Conservation (phyloP, 2,329 filamentous ascomycete species). For the Phaeomoniella chlamydospora region DNA sequence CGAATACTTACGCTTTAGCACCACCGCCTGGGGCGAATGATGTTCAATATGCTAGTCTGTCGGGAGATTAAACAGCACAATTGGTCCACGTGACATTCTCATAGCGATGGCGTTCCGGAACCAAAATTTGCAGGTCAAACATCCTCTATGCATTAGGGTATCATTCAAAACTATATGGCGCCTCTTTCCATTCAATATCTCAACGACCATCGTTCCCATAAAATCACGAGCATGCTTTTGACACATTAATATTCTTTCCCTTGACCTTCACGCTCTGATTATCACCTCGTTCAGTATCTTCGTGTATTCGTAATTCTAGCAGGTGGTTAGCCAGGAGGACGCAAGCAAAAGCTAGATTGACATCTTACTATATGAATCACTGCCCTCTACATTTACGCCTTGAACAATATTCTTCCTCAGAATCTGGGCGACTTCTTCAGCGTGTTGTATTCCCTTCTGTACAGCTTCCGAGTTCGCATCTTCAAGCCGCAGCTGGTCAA, state of each 20-base stretch:
- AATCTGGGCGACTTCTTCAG: conserved; percentile 68
- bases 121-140: too few relatives aligned
- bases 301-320: conserved; percentile 72
- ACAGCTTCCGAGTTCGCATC: conserved; percentile 43
- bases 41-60: conserved; percentile 70
- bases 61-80: conserved; percentile 52
- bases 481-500: conserved; percentile 52
- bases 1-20: conserved; percentile 40
- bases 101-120: too few relatives aligned
- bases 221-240: conserved; percentile 24
- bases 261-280: conserved; percentile 76
- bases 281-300: conserved; percentile 80
- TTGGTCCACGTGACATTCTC: not conserved
- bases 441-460: conserved; percentile 56
- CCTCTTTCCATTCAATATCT: too few relatives aligned
- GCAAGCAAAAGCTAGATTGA: conserved; percentile 2
- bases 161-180: too few relatives aligned
- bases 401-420: conserved; percentile 79
- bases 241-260: conserved; percentile 21
- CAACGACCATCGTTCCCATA: too few relatives aligned
- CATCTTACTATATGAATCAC: conserved; percentile 8
- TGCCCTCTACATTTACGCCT: conserved; percentile 41
- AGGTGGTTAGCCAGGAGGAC: conserved; percentile 7
- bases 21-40: conserved; percentile 68
- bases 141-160: too few relatives aligned